phyloP scores from a whole-genome alignment of 2,329 filamentous ascomycete genomes.

The Beauveria medogensis region DNA sequence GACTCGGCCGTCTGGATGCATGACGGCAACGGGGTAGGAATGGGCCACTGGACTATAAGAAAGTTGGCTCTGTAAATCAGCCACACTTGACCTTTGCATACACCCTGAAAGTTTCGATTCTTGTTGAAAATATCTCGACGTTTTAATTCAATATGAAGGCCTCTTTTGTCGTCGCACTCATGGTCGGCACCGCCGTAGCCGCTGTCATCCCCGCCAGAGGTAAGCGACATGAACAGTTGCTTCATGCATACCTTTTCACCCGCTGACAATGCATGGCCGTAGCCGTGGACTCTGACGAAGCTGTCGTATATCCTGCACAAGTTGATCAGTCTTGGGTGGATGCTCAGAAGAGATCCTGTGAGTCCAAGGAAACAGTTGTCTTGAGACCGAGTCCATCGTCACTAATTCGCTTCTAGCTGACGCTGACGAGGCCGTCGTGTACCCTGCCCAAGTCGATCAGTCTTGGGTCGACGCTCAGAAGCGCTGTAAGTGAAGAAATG shows the following conservation, averaged over 20 bases:
- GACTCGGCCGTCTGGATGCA: no score
- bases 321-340: neutral
- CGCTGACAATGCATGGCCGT: no score
- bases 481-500: neutral
- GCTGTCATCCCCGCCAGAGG: neutral
- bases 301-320: neutral
- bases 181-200: neutral
- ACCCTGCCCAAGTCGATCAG: neutral
- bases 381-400: no score
- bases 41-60: no score
- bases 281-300: neutral
- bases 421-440: neutral
- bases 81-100: no score
- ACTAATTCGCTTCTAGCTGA: neutral
- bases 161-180: neutral
- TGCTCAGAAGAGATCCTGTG: neutral
- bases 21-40: no score
- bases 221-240: neutral
- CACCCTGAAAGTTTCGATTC: neutral
- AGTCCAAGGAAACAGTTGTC: neutral
- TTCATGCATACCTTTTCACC: no score
- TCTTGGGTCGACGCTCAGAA: neutral
- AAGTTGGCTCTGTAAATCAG: no score
- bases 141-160: neutral
- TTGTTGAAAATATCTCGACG: neutral